Evolutionary conservation across 371 early-diverging fungal species (phyloP).

Genomic region (Dichotomocladium elegans): DNA sequence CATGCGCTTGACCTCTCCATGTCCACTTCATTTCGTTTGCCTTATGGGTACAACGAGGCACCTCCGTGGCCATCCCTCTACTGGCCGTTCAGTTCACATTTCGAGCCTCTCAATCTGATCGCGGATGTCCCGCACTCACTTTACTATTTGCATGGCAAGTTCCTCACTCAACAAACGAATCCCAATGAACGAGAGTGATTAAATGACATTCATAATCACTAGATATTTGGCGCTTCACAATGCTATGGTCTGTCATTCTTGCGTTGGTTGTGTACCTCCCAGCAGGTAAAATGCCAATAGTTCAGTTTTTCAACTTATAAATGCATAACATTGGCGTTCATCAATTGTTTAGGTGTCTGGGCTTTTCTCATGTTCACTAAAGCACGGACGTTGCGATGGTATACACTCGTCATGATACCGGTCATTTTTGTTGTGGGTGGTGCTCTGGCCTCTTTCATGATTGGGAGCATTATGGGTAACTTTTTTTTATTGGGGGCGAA

Average conservation of each 20-base stretch:
- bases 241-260: constrained; percentile 45
- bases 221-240: constrained; percentile 50
- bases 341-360: constrained; percentile 13
- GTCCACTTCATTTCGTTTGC: constrained; percentile 44
- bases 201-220: no score
- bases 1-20: constrained; percentile 10
- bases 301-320: background rate
- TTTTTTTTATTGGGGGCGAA: background rate
- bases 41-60: constrained; percentile 50
- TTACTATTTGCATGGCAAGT: constrained; percentile 37
- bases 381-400: constrained; percentile 49
- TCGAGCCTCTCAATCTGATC: constrained; percentile 35
- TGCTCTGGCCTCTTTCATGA: constrained; percentile 51
- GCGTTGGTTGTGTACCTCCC: constrained; percentile 37
- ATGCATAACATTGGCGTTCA: background rate
- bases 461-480: constrained; percentile 59
- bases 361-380: constrained; percentile 50
- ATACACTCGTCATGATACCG: constrained; percentile 41
- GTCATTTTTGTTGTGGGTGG: constrained; percentile 51
- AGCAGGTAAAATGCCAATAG: constrained; percentile 42
- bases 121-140: constrained; percentile 44
- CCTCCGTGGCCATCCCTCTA: constrained; percentile 63
- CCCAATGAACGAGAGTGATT: no score
- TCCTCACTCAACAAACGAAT: no score
- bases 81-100: constrained; percentile 53